phyloP scores from a whole-genome alignment of 176 grass and related monocot genomes.

The Eleusine coracana region DNA sequence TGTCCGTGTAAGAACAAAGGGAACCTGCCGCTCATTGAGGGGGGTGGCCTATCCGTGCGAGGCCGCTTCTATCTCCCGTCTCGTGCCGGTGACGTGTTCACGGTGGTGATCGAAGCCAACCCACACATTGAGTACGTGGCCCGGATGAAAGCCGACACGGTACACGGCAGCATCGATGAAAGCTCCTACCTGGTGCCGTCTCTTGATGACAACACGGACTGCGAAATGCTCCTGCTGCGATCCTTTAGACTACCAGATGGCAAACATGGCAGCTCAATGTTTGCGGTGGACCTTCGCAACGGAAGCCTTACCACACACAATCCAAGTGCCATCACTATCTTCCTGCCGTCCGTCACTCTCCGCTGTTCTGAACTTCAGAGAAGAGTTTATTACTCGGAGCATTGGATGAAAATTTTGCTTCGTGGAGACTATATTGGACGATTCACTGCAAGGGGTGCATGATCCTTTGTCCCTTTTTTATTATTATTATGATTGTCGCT shows the following conservation, averaged over 20 bases:
- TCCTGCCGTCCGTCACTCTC: background rate
- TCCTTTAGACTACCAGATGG: no score
- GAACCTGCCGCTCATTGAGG: no score
- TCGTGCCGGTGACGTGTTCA: background rate
- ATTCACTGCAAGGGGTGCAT: background rate
- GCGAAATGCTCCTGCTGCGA: background rate
- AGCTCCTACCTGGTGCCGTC: background rate
- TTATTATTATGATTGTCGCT: no score
- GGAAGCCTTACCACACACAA: background rate
- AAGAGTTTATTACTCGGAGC: background rate
- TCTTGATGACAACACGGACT: background rate
- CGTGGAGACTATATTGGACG: background rate
- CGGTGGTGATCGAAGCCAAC: background rate
- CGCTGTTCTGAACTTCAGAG: background rate
- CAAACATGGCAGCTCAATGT: fast-evolving
- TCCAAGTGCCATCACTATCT: background rate
- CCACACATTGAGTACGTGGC: background rate
- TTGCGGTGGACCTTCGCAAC: background rate
- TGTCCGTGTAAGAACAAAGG: no score
- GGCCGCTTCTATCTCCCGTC: background rate
- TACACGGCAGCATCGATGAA: background rate
- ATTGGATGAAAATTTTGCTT: background rate
- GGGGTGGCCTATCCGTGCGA: background rate
- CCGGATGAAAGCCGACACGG: background rate
- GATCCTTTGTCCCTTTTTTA: no score